Evolutionary conservation across 805 yeast genomes (phyloP), one percentile per base, ranked within the genome.

Genomic region (Diddensiella transvaalensis): DNA sequence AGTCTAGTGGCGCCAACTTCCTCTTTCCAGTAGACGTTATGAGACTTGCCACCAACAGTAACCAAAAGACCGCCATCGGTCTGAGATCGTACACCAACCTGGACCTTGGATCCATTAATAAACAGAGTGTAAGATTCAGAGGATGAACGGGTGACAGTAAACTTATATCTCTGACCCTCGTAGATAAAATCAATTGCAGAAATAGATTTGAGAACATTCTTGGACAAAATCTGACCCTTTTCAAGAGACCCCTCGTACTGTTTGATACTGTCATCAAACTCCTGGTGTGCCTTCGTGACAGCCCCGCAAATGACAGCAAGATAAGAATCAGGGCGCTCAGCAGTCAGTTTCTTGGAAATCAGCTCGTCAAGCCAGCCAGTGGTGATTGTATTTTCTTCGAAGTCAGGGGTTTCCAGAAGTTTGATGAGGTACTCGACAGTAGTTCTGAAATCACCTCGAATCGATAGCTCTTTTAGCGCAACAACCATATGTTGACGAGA

Each of bases 311-410:
- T 77, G 44, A 91, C 93, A 29, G 99, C 98, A 51, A 90, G 66
- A 45, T 80, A 77, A 40, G 89, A 80, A 68, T 95, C 97, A 37
- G 99, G 99, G 70, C 97, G 83, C 71, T 93, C 97, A 36, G 96
- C 95, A 35, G 99, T 93, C 68, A 95, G 80, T 62, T 86, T 89
- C 70, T 87, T 87, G 52, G 95, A 76, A 62, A 93, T 93, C 62
- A 93, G 79, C 70, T 91, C 98, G 69, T 93, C 99, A 63, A 93
- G 80, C 99, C 99, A 93, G 48, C 98, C 98, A 50, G 99, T 93
- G 50, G 99, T 93, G 62, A 93, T 91, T 42, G 93, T 91, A 70
- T 93, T 95, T 50, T 85, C 89, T 71, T 89, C 97, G 61, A 93
- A 93, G 65, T 86, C 99, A 47, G 96, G 93, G 21, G 99, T 90